phyloP scores from a whole-genome alignment of 495 filamentous ascomycete species.

The Hyaloscypha hepaticicola region DNA sequence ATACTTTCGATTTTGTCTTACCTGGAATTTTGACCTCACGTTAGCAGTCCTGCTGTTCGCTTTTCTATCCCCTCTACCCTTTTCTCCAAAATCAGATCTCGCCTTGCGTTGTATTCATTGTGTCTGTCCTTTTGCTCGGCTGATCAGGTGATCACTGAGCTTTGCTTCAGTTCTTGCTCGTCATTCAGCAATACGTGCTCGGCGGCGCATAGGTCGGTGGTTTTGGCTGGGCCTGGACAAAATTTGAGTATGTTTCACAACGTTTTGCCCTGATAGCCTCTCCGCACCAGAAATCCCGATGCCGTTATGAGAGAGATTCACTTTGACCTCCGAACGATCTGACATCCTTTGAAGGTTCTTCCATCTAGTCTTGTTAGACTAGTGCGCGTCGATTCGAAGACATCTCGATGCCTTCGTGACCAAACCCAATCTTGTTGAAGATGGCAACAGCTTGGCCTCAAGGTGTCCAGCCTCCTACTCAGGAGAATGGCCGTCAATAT shows the following conservation, averaged over 20 bases:
- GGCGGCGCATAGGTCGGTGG: neutral
- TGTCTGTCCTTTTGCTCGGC: conserved; percentile 11
- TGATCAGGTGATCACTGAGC: conserved; percentile 8
- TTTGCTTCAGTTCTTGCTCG: conserved; percentile 16
- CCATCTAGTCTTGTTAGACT: neutral
- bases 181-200: neutral
- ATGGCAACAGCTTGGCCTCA: conserved; percentile 25
- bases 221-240: conserved; percentile 1
- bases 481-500: conserved; percentile 19
- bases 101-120: conserved; percentile 15
- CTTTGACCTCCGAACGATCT: neutral
- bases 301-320: neutral
- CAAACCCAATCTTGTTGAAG: neutral
- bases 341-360: neutral
- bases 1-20: conserved; percentile 15
- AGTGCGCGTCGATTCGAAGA: neutral
- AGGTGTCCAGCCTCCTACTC: conserved; percentile 31
- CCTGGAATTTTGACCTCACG: conserved; percentile 7
- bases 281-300: neutral
- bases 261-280: conserved; percentile 8
- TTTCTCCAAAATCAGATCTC: neutral
- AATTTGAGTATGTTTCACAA: conserved; percentile 26
- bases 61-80: conserved; percentile 8
- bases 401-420: conserved; percentile 18
- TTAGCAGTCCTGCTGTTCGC: conserved; percentile 3